These are phyloP conservation scores for Boeremia lycopersici DNA, from an alignment of 2,329 filamentous ascomycete species.

Conservation along the genomic window DNA sequence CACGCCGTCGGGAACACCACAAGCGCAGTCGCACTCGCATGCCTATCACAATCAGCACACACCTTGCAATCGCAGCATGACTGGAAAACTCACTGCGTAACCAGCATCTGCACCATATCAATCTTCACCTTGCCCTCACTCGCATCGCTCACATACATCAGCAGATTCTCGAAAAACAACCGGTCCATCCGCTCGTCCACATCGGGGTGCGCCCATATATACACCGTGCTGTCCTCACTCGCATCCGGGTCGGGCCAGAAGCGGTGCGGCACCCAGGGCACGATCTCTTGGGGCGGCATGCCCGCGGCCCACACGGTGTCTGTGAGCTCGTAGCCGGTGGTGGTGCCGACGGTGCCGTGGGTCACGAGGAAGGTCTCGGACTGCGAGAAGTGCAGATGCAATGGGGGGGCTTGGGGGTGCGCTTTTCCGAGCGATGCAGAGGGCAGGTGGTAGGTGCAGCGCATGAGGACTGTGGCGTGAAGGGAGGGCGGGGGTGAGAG, in stretches of 20 bases:
- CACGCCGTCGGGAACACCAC: slow-evolving; percentile 22
- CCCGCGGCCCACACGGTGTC: not conserved
- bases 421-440: slow-evolving; percentile 10
- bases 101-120: slow-evolving; percentile 22
- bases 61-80: not conserved
- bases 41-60: slow-evolving; percentile 3
- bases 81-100: slow-evolving; percentile 18
- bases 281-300: slow-evolving; percentile 7
- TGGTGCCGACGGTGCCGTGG: slow-evolving; percentile 18
- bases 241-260: slow-evolving; percentile 20
- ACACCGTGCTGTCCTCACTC: slow-evolving; percentile 15
- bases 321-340: not conserved
- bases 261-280: slow-evolving; percentile 18
- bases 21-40: slow-evolving; percentile 21
- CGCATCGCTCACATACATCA: slow-evolving; percentile 19
- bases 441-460: slow-evolving; percentile 17
- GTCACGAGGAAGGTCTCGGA: slow-evolving; percentile 20
- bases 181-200: slow-evolving; percentile 21
- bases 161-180: slow-evolving; percentile 23
- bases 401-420: slow-evolving; percentile 22
- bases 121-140: slow-evolving; percentile 19
- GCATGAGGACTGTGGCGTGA: slow-evolving; percentile 24
- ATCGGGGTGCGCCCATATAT: slow-evolving; percentile 24
- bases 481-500: slow-evolving; percentile 16
- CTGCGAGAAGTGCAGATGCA: slow-evolving; percentile 27